Evolutionary conservation across 2,329 filamentous ascomycete species (phyloP), one percentile per base, ranked within the genome.

Genomic region (Beauveria asiatica): DNA sequence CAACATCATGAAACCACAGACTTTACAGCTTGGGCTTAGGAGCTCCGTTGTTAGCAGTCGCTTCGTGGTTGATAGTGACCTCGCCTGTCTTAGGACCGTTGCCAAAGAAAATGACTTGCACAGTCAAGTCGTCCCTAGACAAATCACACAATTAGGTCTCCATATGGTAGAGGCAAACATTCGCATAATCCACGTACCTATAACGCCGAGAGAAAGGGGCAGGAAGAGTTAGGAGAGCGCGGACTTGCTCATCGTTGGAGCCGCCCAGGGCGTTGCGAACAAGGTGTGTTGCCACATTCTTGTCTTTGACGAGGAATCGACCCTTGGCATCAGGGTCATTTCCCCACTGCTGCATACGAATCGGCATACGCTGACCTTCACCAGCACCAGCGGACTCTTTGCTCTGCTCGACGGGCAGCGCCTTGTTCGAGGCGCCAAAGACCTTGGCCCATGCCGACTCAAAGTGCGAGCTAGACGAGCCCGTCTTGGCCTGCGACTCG

Each of bases 21-120:
- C 27, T 17, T 63, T 73, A 78, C 33, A 78, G 69, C 67, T 74
- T 78, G 19, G 76, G 67, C 67, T 70, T 75, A 56, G 73, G 68
- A 42, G 65, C 63, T 41, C 70, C 69, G 52, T 74, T 68, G 10
- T 70, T 67, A 44, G 88, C 90, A 62, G 87, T 96, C 1, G 94
- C 94, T 69, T 97, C 93, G 64, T 87, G 80, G 74, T 97, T 99
- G 61, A 96, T 73, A 5, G 87, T 83, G 5, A 97, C 88, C 64
- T 88, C 87, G 41, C 92, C 92, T 33, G 82, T 88, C 71, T 86
- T 86, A 57, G 86, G 78, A 41, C 87, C 84, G 66, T 96, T 85
- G 62, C 94, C 94, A 68, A 99, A 99, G 81, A 99, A 99, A 70
- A 99, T 96, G 63, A 99, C 94, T 73, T 99, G 91, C 17, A 99